These are phyloP conservation scores for Pleurotus platypus DNA, from an alignment of 768 basidiomycete genomes.

Conservation along the genomic window DNA sequence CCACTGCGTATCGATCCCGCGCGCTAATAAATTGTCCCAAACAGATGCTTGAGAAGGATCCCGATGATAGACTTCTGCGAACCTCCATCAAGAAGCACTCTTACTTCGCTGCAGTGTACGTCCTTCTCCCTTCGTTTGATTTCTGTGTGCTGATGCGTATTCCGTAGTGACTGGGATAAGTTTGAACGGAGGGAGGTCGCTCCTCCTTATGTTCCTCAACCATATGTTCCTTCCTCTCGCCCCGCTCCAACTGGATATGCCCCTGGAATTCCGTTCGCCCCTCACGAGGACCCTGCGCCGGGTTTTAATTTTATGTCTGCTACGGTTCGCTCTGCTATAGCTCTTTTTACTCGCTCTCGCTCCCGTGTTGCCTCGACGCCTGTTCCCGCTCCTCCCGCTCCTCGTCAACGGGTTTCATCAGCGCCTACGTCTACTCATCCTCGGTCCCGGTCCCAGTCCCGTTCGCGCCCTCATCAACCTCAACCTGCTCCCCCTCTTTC, in stretches of 20 bases:
- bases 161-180: conserved; percentile 22
- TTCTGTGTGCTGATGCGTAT: neutral
- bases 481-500: neutral
- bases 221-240: neutral
- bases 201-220: conserved; percentile 21
- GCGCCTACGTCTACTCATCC: neutral
- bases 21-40: neutral
- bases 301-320: neutral
- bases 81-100: conserved; percentile 26
- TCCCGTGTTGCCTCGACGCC: neutral
- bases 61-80: conserved; percentile 21
- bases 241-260: neutral
- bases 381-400: neutral
- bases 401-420: neutral
- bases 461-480: neutral
- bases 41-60: conserved; percentile 26
- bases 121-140: neutral
- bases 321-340: neutral
- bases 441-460: neutral
- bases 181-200: conserved; percentile 18
- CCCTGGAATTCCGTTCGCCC: neutral
- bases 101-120: conserved; percentile 27
- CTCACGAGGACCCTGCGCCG: neutral
- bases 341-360: neutral
- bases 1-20: too few species aligned